Evolutionary conservation across 108 stramenopile genomes (phyloP), one percentile per base, ranked within the genome.

Genomic region (Epithemia pelagica): DNA sequence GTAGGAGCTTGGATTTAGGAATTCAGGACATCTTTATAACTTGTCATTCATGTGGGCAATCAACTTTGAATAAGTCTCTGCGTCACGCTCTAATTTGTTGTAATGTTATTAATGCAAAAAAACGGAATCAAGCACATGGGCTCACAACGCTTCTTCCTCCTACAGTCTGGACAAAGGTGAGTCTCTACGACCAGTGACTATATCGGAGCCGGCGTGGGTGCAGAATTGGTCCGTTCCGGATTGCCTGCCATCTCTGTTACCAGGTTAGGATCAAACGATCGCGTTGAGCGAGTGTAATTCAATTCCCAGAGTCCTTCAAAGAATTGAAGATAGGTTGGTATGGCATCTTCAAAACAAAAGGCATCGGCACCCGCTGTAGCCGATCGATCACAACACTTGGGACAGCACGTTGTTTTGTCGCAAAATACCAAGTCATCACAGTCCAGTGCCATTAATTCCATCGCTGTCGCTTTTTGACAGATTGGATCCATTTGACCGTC

Each of bases 291-390:
- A 1, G 26, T 30, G 53, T 58, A 78, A 24, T 63, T 70, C 1
- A 32, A 52, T 52, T 73, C 78, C 73, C 73, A 74, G 3, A 55
- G 15, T 24, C 71, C 76, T 59, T 70, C 61, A 54, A 66, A 65
- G 21, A 53, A 30, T 23, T 70, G 54, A 53, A 77, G 54, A 21
- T 20, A n/a, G 27, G 61, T 65, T 58, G 62, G 64, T 21, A 69
- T 20, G 3, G 68, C 61, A 53, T 76, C 67, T 20, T 52, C 30
- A 57, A 54, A 81, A 33, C 75, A 74, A 52, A 57, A 57, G 5
- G 66, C 61, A 29, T 61, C 59, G 18, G 64, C 73, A 26, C 61
- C 32, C 5, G 7, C 2, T 5, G 37, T 15, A 10, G 37, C 37
- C 15, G 5, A 15, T 46, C 37, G 37, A 46, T 58, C 21, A 59